Base-by-base conservation (phyloP, 2,329 filamentous ascomycete genomes). In the Shiraia sp. region DNA sequence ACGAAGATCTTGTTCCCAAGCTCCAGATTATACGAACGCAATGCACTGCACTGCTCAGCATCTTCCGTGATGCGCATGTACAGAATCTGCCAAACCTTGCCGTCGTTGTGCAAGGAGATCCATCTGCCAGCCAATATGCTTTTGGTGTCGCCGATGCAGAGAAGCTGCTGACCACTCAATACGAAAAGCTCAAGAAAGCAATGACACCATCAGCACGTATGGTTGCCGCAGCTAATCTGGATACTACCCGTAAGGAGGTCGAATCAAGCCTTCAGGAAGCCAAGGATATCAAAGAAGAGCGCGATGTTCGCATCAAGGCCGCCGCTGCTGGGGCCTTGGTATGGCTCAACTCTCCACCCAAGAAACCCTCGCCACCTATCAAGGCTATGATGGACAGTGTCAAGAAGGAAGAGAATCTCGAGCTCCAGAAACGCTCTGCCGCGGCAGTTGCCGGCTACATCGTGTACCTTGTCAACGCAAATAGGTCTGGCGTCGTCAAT, bases 341-440 rank as follows among this genome's bases (percentile, higher is more conserved):
- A 34, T 87, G 90, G n/a, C 85, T 97, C 72, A 83, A 85, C 43
- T 79, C 87, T 22, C 79, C 96, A 8, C 92, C 95, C 0, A 97
- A 96, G 80, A 97, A 95, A 66, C 90, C 92, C 8, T 90, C 89
- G 48, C 82, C 86, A 13, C 83, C 96, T 10, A 99, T 99, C 72
- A 96, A 96, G 72, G 89, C 85, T 2, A 88, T 99, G 70, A 99
- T 99, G 93, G 93, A 99, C 68, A 97, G 92, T 61, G 82, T 99
- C 63, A 99, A 97, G 72, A 85, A 84, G 26, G 95, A 99, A 65
- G 93, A 96, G 59, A 97, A 95, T 60, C 72, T 86, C 19, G 88
- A 93, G 53, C 77, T 99, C 1, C 93, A 99, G 67, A 83, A 82
- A 56, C 87, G 92, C 16, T 96, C 92, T 19, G 89, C 91, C 2